Percentiles rank a stretch among this genome's conserved stretches.
These are phyloP conservation scores for Mycena amicta DNA, from an alignment of 768 basidiomycete species.

Conservation along the genomic window DNA sequence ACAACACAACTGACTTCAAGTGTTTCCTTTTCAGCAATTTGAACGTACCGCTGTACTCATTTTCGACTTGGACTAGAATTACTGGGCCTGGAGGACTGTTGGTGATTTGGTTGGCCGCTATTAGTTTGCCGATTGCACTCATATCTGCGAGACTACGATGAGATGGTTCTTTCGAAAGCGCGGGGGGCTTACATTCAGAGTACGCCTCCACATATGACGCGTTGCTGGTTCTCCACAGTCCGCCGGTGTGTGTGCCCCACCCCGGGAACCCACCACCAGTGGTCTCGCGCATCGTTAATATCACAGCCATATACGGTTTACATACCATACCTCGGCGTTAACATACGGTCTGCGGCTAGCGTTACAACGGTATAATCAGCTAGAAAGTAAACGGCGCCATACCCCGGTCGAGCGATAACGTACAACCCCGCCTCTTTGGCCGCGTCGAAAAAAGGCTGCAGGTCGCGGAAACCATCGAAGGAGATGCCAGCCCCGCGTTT, in stretches of 20 bases:
- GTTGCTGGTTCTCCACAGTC: conserved; percentile 47
- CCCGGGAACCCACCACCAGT: conserved; percentile 60
- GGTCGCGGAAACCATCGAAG: conserved; percentile 55
- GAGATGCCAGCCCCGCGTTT: conserved; percentile 50
- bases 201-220: conserved; percentile 49
- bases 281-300: too few species aligned
- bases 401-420: conserved; percentile 56
- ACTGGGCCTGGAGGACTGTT: conserved; percentile 64
- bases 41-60: conserved; percentile 59
- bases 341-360: conserved; percentile 51
- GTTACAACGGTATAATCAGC: too few species aligned
- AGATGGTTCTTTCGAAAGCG: not conserved
- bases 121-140: conserved; percentile 44
- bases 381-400: too few species aligned
- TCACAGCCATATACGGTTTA: too few species aligned
- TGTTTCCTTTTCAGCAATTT: too few species aligned
- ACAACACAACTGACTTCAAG: too few species aligned
- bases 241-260: conserved; percentile 54
- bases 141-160: conserved; percentile 36
- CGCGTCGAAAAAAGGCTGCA: conserved; percentile 58
- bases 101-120: conserved; percentile 58
- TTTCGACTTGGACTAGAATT: conserved; percentile 49
- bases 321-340: conserved; percentile 52
- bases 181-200: conserved; percentile 30
- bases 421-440: conserved; percentile 58